Evolutionary conservation across 306 rosid genomes (phyloP), one percentile per base, ranked within the genome.

Genomic region (Rubus idaeus): DNA sequence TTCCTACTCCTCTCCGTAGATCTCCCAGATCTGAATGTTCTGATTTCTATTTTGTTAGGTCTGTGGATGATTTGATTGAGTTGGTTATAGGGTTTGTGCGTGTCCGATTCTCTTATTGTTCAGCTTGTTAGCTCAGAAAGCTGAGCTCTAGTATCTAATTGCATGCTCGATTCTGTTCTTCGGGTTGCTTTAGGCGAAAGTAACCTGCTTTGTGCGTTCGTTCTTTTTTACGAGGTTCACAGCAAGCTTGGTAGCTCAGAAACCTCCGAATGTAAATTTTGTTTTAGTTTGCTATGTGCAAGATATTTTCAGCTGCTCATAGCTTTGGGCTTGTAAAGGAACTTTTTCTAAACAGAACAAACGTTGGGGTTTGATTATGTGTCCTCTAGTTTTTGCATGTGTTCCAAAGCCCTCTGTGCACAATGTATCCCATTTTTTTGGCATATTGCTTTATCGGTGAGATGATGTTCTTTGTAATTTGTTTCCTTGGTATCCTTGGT

Each of bases 21-120:
- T 82, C 70, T 41, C 10, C 17, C 74, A 79, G 89, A 89, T 86
- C 90, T 86, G 86, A 53, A 40, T 55, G 39, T 68, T 4, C 11
- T 52, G 3, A 7, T 73, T 72, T 1, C 56, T 3, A 6, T 52
- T 41, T n/a, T 37, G 26, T 40, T 23, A 55, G 61, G 61, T 71
- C 73, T 5, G 4, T 35, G 21, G 70, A 12, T 44, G 78, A 45
- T 74, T 42, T 13, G 35, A 49, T 41, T 60, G 45, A 49, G 76
- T 17, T 18, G 23, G 1, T 68, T 58, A 66, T 80, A 75, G 80
- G 80, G 80, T 80, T 60, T 80, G 0, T 30, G 37, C 6, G 6
- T 35, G 5, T 49, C 71, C 53, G 57, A 71, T 44, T 74, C 44
- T 55, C 6, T 44, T 51, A 16, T 17, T 47, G 46, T 52, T 70